Evolutionary conservation across 306 rosid species (phyloP).

Genomic region (Gastrolobium bilobum): DNA sequence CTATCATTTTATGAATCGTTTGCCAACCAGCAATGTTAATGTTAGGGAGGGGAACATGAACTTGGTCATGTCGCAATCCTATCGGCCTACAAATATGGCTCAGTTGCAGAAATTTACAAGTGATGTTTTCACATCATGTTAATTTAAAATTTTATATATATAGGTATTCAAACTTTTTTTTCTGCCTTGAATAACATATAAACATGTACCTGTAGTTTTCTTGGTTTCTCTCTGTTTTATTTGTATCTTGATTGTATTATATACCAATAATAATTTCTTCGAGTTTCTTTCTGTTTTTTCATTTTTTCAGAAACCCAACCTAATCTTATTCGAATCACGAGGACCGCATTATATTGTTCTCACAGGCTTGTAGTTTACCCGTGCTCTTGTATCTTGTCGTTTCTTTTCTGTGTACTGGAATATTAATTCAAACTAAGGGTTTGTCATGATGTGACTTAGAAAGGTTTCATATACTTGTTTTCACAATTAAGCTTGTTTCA

Average conservation of each 20-base stretch:
- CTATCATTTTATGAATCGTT: slow-evolving; percentile 52
- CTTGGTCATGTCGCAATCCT: slow-evolving; percentile 47
- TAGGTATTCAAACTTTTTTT: slow-evolving; percentile 34
- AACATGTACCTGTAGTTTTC: not conserved
- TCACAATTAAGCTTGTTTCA: not conserved
- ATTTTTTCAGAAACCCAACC: not conserved
- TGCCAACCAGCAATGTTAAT: slow-evolving; percentile 35
- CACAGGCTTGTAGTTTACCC: not conserved
- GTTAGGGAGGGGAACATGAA: slow-evolving; percentile 50
- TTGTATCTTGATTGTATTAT: not conserved
- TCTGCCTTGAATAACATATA: slow-evolving; percentile 35
- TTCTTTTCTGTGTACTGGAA: not conserved
- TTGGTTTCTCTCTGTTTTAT: not conserved
- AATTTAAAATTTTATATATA: slow-evolving; percentile 45
- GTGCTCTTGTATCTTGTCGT: not conserved
- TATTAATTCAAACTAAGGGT: not conserved
- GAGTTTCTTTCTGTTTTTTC: too few relatives aligned
- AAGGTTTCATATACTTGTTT: not conserved
- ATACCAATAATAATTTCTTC: not conserved
- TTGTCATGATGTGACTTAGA: not conserved
- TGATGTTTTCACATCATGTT: slow-evolving; percentile 48
- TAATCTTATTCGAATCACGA: slow-evolving; percentile 26
- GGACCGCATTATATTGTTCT: not conserved
- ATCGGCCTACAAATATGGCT: slow-evolving; percentile 48
- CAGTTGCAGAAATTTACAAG: slow-evolving; percentile 39